Evolutionary conservation across 176 grass and related monocot genomes (phyloP).

Genomic region (Cenchrus purpureus): DNA sequence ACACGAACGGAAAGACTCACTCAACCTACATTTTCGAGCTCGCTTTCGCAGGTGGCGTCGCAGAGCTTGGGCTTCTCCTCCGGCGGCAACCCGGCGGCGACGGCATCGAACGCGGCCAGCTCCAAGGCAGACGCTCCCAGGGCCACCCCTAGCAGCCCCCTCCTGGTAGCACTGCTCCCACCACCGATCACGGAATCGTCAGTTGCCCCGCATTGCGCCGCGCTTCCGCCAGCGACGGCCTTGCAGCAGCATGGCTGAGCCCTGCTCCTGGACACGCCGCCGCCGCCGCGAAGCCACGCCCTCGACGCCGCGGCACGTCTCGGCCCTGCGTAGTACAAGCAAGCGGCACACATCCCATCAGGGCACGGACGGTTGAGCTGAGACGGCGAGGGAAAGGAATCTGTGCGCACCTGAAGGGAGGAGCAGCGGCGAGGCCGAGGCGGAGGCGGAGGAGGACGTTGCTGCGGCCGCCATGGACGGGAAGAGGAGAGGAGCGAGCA

Average conservation of each 20-base stretch:
- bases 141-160: slow-evolving; percentile 52
- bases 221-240: background rate
- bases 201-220: background rate
- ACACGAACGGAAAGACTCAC: slow-evolving; percentile 4
- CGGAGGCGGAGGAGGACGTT: slow-evolving; percentile 50
- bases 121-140: slow-evolving; percentile 47
- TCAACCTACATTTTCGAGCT: slow-evolving; percentile 91
- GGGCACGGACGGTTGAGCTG: background rate
- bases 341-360: background rate
- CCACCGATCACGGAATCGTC: background rate
- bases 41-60: slow-evolving; percentile 67
- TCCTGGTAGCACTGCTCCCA: slow-evolving; percentile 1
- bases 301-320: slow-evolving; percentile 34
- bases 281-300: slow-evolving; percentile 34
- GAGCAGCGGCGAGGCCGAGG: slow-evolving; percentile 67
- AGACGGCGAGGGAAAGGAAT: background rate
- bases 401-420: slow-evolving; percentile 50
- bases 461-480: slow-evolving; percentile 38
- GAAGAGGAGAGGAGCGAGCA: background rate
- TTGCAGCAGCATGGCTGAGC: slow-evolving; percentile 40
- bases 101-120: slow-evolving; percentile 32
- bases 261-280: slow-evolving; percentile 26
- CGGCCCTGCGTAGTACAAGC: slow-evolving; percentile 42
- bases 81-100: slow-evolving; percentile 84
- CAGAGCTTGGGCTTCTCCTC: slow-evolving; percentile 94